These are phyloP conservation scores for Malus hybrid DNA, from an alignment of 331 rosid species.

Conservation along the genomic window DNA sequence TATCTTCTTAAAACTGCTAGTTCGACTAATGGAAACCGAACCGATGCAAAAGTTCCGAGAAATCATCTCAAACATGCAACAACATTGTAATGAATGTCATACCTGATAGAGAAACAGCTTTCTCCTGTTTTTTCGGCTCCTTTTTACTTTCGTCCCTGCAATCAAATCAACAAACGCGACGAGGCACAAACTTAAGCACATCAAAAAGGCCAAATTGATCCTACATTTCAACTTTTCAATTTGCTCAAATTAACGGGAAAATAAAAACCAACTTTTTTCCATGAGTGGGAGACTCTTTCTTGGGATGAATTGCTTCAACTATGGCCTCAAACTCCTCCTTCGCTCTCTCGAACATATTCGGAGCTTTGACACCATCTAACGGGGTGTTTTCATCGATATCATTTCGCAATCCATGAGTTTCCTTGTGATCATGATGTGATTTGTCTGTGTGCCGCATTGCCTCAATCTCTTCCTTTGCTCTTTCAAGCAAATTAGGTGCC, in stretches of 20 bases:
- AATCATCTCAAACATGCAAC: background rate
- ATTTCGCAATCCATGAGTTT: conserved; percentile 44
- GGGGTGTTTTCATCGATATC: conserved; percentile 40
- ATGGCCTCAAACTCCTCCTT: conserved; percentile 72
- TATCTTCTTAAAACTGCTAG: background rate
- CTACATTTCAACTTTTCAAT: background rate
- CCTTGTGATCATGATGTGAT: conserved; percentile 23
- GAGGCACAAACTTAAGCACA: conserved; percentile 3
- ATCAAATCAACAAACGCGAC: background rate
- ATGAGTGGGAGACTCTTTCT: conserved; percentile 32
- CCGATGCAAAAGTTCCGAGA: background rate
- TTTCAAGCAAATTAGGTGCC: conserved; percentile 14
- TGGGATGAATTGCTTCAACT: conserved; percentile 44
- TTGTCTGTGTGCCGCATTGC: conserved; percentile 16
- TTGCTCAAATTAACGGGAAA: background rate
- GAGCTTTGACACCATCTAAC: conserved; percentile 54
- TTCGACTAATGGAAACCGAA: background rate
- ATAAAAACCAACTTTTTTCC: conserved; percentile 22
- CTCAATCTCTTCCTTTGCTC: conserved; percentile 23
- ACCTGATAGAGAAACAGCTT: conserved; percentile 39
- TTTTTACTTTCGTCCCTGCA: conserved; percentile 24
- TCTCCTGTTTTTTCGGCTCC: conserved; percentile 22
- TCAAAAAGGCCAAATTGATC: background rate
- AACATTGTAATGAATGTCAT: conserved; percentile 2
- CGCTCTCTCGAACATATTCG: conserved; percentile 64